phyloP scores from a whole-genome alignment of 2,329 filamentous ascomycete species.

The Cephalotrichum gorgonifer region DNA sequence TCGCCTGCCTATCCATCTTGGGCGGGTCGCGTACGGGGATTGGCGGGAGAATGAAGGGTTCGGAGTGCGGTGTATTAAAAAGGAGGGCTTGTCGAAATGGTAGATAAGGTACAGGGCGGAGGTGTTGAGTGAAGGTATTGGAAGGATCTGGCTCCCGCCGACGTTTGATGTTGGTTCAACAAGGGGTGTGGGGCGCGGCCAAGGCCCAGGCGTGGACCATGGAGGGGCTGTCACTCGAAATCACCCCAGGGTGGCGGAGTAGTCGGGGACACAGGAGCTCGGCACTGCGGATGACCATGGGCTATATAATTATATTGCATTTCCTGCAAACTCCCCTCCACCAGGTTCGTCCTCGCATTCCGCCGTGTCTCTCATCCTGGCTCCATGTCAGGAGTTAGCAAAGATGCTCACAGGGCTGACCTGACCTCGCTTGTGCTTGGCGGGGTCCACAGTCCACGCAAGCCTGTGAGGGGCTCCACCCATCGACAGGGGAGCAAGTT shows the following conservation, averaged over 20 bases:
- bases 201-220: too few relatives aligned
- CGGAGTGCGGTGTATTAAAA: neutral
- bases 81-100: neutral
- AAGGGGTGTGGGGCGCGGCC: neutral
- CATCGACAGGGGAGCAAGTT: too few relatives aligned
- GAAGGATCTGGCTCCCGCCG: neutral
- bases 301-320: too few relatives aligned
- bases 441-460: too few relatives aligned
- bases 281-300: neutral
- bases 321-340: too few relatives aligned
- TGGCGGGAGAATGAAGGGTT: neutral
- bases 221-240: neutral
- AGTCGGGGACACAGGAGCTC: neutral
- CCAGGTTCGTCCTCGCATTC: too few relatives aligned
- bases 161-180: neutral
- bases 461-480: too few relatives aligned
- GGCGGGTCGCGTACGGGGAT: neutral
- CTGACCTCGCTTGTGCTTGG: too few relatives aligned
- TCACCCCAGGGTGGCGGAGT: neutral
- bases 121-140: neutral
- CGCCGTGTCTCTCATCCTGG: too few relatives aligned
- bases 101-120: too few relatives aligned
- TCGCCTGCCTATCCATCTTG: constrained; percentile 40
- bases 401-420: too few relatives aligned
- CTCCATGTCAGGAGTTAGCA: too few relatives aligned